Evolutionary conservation across 2,329 filamentous ascomycete genomes (phyloP).

Genomic region (Macroventuria anomochaeta): DNA sequence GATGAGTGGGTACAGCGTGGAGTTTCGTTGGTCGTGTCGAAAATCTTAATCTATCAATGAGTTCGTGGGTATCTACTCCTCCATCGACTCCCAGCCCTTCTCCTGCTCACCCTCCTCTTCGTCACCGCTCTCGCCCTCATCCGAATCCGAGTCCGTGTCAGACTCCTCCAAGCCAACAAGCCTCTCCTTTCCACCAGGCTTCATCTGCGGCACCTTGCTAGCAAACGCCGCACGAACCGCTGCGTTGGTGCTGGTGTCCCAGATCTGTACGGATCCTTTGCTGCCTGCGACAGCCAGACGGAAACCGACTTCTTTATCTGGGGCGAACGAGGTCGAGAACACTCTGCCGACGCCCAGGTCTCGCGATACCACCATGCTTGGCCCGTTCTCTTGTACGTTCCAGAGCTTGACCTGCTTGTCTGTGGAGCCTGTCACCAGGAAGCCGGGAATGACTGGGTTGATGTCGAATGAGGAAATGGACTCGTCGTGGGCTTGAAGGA

Average conservation of each 20-base stretch:
- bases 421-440: conserved; percentile 89
- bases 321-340: conserved; percentile 88
- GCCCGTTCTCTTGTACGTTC: conserved; percentile 83
- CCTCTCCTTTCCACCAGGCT: conserved; percentile 73
- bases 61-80: conserved; percentile 46
- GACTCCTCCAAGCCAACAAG: conserved; percentile 74
- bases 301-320: conserved; percentile 90
- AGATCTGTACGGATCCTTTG: conserved; percentile 90
- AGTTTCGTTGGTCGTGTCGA: background rate
- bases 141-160: conserved; percentile 67
- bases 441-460: conserved; percentile 88
- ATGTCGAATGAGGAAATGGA: conserved; percentile 91
- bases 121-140: conserved; percentile 55
- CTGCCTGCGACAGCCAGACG: conserved; percentile 91
- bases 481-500: conserved; percentile 92
- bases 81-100: conserved; percentile 52
- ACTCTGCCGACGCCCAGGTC: conserved; percentile 95
- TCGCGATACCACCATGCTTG: conserved; percentile 87
- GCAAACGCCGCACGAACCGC: conserved; percentile 86
- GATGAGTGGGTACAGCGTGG: background rate
- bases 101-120: conserved; percentile 41
- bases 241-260: conserved; percentile 94
- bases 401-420: conserved; percentile 97
- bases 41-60: conserved; percentile 1
- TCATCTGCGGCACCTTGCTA: conserved; percentile 66